Base-by-base conservation (phyloP, 2,329 filamentous ascomycete genomes). In the Sclerotinia glacialis region DNA sequence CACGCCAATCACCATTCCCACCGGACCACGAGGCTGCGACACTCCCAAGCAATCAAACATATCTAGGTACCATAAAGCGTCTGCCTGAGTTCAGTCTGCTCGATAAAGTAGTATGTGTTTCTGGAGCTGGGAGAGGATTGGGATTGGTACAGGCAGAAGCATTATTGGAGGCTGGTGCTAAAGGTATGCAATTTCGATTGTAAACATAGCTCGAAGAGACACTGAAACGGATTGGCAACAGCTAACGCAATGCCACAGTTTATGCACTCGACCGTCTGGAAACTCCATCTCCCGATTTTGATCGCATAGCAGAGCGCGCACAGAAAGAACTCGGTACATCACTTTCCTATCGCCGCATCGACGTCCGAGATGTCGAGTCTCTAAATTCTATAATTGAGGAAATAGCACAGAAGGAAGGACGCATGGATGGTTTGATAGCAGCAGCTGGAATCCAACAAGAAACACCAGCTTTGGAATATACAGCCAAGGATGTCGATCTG, bases 391-490 rank as follows among this genome's bases (percentile, higher is more conserved):
- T 90, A 63, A 82, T 96, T 58, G 81, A 84, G 70, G 81, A 80
- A 14, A 95, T 97, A 70, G 91, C 87, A 21, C 81, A 86, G 61
- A 79, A 84, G 67, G 85, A 92, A 70, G 89, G 89, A 7, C 85
- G 89, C 21, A 79, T 97, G 69, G 92, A 96, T 75, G 93, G 93
- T 0, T 79, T 96, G 65, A 86, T 97, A 58, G 85, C 86, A 2
- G 85, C 85, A 1, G 86, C 86, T 0, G 86, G 86, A 7, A 90
- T 92, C 73, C 91, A 96, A 79, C 90, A 96, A 78, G 92, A 96
- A 79, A 92, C 87, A 0, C 79, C 91, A 0, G 92, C 93, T 1
- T 81, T 97, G 65, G 92, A 96, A 59, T 96, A 96, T 75, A 84
- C 86, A 31, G 86, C 90, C 28, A 83, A 89, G 75, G 90, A 92